These are phyloP conservation scores for Cerrena zonata DNA, from an alignment of 1,284 basidiomycete species.

Conservation along the genomic window DNA sequence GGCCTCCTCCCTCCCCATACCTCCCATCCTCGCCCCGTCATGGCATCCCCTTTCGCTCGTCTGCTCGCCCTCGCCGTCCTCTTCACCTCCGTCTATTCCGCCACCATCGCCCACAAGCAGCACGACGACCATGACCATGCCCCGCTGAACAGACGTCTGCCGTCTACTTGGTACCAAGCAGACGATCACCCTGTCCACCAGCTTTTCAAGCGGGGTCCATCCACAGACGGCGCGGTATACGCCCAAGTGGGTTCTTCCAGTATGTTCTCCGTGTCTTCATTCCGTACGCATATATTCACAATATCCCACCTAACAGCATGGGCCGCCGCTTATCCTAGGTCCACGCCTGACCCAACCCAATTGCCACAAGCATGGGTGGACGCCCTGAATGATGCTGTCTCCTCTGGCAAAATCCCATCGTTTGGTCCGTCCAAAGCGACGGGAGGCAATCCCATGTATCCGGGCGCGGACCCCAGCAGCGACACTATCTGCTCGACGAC, in stretches of 20 bases:
- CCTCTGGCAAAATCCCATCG: conserved; percentile 69
- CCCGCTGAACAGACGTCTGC: conserved; percentile 48
- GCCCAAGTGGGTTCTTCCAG: conserved; percentile 54
- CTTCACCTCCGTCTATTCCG: neutral
- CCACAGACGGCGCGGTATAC: conserved; percentile 41
- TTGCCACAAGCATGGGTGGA: conserved; percentile 63
- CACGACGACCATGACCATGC: conserved; percentile 15
- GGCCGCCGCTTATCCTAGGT: conserved; percentile 47
- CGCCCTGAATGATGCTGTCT: conserved; percentile 58
- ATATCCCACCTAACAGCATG: conserved; percentile 41
- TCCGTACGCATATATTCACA: neutral
- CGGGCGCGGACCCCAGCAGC: conserved; percentile 49
- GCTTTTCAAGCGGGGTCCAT: conserved; percentile 47
- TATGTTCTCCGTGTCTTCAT: conserved; percentile 26
- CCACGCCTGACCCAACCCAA: conserved; percentile 35
- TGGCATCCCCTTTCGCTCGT: neutral
- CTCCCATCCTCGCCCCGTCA: neutral
- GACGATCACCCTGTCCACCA: conserved; percentile 50
- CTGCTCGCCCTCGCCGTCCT: neutral
- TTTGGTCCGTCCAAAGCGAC: conserved; percentile 46
- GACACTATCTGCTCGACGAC: conserved; percentile 60
- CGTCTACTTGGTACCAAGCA: conserved; percentile 50
- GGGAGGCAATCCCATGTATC: conserved; percentile 50
- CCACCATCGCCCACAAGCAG: conserved; percentile 9
- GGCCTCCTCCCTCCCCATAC: neutral